Percentiles rank a stretch among this genome's conserved stretches.
phyloP scores from a whole-genome alignment of 768 basidiomycete genomes.

The Auriscalpium microsporum region DNA sequence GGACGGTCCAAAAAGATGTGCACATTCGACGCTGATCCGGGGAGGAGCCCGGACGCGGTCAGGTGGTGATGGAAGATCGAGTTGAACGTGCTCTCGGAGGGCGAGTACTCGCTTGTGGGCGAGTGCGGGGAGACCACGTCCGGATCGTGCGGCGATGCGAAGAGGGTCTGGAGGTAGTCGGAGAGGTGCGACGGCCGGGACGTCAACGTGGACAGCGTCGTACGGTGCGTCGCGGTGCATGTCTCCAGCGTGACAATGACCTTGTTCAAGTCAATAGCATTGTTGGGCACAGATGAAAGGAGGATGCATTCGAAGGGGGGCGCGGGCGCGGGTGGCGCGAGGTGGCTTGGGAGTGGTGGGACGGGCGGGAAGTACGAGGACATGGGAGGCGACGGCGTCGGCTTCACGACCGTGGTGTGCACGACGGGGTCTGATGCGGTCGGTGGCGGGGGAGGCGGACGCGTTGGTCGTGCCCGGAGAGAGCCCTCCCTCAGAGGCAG shows the following conservation, averaged over 20 bases:
- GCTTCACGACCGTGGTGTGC: conserved; percentile 14
- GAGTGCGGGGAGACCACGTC: conserved; percentile 46
- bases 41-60: conserved; percentile 47
- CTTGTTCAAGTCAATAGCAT: conserved; percentile 52
- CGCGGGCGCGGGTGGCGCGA: conserved; percentile 36
- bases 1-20: conserved; percentile 77
- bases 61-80: conserved; percentile 56
- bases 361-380: conserved; percentile 35
- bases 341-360: conserved; percentile 39
- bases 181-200: conserved; percentile 65
- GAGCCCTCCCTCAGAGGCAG: conserved; percentile 19
- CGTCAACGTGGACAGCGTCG: conserved; percentile 55
- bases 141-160: conserved; percentile 23
- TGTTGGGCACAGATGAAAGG: conserved; percentile 37
- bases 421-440: conserved; percentile 12
- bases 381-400: conserved; percentile 18
- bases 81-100: conserved; percentile 29
- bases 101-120: conserved; percentile 43
- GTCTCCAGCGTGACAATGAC: conserved; percentile 70
- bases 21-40: conserved; percentile 34
- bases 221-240: conserved; percentile 54
- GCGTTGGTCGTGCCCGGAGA: conserved; percentile 24
- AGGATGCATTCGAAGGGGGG: conserved; percentile 62
- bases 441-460: conserved; percentile 23
- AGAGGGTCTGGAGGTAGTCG: conserved; percentile 22